A percentile compares a stretch with the other conserved stretches of the same genome.
These are phyloP conservation scores for Dendrocalamus latiflorus DNA, from an alignment of 202 grass and related monocot genomes.

Conservation along the genomic window DNA sequence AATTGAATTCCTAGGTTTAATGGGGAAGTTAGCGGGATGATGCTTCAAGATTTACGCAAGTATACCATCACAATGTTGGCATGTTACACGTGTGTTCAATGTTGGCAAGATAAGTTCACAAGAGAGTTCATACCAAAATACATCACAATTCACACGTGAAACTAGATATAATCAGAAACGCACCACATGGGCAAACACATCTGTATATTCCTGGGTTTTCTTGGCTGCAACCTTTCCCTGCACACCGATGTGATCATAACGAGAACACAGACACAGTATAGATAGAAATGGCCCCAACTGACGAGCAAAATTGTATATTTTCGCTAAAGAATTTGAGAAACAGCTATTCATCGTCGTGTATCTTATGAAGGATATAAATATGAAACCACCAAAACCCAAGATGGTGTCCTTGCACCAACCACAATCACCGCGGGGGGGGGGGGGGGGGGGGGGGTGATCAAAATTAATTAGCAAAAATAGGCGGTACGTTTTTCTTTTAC, in stretches of 20 bases:
- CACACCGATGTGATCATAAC: too few relatives aligned
- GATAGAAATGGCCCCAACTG: not conserved
- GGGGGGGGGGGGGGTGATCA: not conserved
- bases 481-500: slow-evolving; percentile 9
- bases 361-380: slow-evolving; percentile 11
- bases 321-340: not conserved
- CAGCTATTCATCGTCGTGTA: not conserved
- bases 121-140: not conserved
- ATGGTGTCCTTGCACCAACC: not conserved
- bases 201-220: too few relatives aligned
- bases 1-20: too few relatives aligned
- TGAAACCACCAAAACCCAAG: not conserved
- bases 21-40: too few relatives aligned
- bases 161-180: not conserved
- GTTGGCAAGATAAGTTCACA: too few relatives aligned
- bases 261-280: not conserved
- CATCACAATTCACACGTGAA: not conserved
- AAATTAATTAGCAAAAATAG: slow-evolving; percentile 28
- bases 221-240: not conserved
- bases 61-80: too few relatives aligned
- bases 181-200: not conserved
- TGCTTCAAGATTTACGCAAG: too few relatives aligned
- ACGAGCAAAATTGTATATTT: slow-evolving; percentile 24
- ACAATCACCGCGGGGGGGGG: not conserved
- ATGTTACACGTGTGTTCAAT: too few relatives aligned